These are phyloP conservation scores for Penicillium aurantiogriseum DNA, from an alignment of 2,329 filamentous ascomycete species.

Conservation along the genomic window DNA sequence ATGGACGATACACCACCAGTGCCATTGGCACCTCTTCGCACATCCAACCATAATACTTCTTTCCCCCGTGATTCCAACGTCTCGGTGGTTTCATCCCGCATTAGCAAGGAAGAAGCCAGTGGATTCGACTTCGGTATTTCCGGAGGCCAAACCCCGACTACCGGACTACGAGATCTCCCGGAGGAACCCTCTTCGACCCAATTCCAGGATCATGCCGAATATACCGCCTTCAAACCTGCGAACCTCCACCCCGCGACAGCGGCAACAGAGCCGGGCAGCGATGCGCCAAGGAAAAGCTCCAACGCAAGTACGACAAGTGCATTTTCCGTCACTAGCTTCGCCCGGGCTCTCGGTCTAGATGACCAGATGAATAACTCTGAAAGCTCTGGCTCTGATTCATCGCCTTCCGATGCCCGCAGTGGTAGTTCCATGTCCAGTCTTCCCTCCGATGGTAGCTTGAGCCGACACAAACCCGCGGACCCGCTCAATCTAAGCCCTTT, in stretches of 20 bases:
- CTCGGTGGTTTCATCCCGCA: conserved; percentile 21
- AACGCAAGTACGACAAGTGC: conserved; percentile 33
- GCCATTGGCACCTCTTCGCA: conserved; percentile 28
- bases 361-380: conserved; percentile 66
- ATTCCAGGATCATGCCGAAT: conserved; percentile 16
- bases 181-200: conserved; percentile 19
- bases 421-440: conserved; percentile 63
- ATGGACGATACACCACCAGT: conserved; percentile 37
- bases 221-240: conserved; percentile 18
- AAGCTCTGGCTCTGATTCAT: conserved; percentile 65
- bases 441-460: conserved; percentile 42
- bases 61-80: conserved; percentile 26
- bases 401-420: conserved; percentile 58
- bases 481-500: conserved; percentile 51
- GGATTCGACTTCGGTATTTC: conserved; percentile 34
- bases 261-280: conserved; percentile 12
- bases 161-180: conserved; percentile 23
- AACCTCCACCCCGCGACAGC: conserved; percentile 25
- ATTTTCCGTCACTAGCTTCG: conserved; percentile 41
- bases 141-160: conserved; percentile 3
- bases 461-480: conserved; percentile 32
- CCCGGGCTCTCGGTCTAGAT: conserved; percentile 43
- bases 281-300: conserved; percentile 24
- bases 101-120: conserved; percentile 25
- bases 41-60: conserved; percentile 16